These are phyloP conservation scores for Daldinia childiae DNA, from an alignment of 495 filamentous ascomycete genomes.

Conservation along the genomic window DNA sequence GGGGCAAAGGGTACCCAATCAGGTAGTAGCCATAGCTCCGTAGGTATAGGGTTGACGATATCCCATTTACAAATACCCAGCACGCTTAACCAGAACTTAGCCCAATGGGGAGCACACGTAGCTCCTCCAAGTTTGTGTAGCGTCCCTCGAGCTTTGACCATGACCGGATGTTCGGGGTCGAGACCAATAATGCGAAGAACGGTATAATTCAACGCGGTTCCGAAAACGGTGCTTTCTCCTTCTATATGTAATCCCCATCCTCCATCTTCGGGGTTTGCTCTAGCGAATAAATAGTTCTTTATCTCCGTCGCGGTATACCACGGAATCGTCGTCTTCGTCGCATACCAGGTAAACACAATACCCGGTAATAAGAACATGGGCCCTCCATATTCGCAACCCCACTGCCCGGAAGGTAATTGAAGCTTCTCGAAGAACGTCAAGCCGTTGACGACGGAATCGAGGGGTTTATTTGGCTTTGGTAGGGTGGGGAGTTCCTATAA, in stretches of 20 bases:
- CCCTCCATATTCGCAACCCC: slow-evolving; percentile 97
- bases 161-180: slow-evolving; percentile 80
- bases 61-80: slow-evolving; percentile 89
- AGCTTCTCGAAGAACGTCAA: slow-evolving; percentile 89
- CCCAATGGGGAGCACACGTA: slow-evolving; percentile 88
- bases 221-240: slow-evolving; percentile 91
- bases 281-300: slow-evolving; percentile 89
- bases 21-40: slow-evolving; percentile 93
- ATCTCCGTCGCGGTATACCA: slow-evolving; percentile 86
- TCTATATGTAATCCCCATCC: slow-evolving; percentile 98
- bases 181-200: slow-evolving; percentile 87
- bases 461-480: slow-evolving; percentile 72
- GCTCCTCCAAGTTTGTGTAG: slow-evolving; percentile 90
- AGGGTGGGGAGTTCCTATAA: slow-evolving; percentile 75
- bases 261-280: slow-evolving; percentile 86
- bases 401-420: slow-evolving; percentile 88
- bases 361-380: slow-evolving; percentile 87
- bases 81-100: slow-evolving; percentile 89
- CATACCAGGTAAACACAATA: slow-evolving; percentile 86
- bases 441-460: slow-evolving; percentile 82
- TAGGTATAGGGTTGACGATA: slow-evolving; percentile 90
- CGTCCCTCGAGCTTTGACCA: slow-evolving; percentile 85
- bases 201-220: slow-evolving; percentile 91
- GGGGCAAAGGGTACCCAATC: slow-evolving; percentile 95
- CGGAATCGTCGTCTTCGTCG: slow-evolving; percentile 88